Base-by-base conservation (phyloP, 768 basidiomycete genomes). In the Lanmaoa rubissima region DNA sequence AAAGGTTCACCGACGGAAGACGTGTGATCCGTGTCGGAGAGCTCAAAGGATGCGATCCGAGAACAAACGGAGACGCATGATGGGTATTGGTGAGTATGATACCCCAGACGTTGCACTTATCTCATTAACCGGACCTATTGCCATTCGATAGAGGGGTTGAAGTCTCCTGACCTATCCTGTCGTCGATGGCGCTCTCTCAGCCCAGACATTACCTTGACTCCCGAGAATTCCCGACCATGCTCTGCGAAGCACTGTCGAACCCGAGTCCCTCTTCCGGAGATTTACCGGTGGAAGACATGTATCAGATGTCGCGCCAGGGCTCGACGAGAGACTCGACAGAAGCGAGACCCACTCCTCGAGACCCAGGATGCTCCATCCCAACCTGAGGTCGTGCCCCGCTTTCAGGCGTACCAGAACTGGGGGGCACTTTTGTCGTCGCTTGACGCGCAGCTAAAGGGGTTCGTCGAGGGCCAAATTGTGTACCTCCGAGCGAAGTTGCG, bases 261-360 rank as follows among this genome's bases (percentile, higher is more conserved):
- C 35, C 69, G 75, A 9, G 65, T 81, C 0, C 78, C 79, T 0
- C 65, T 72, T 3, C 48, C 49, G 1, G 61, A 61, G 16, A 74
- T 78, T 54, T 80, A 81, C 61, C 65, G 45, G 3, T 76, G 71
- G 71, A 75, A 76, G 52, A 69, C 69, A 49, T 82, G 81, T 42
- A 51, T 59, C n/a, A 42, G 61, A 1, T 80, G 79, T 59, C 73
- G 74, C n/a, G 50, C 57, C n/a, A 50, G 26, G 14, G 55, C 66
- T 5, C 65, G 68, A 36, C 57, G 42, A 2, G 34, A 51, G 1
- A 52, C 60, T 0, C 48, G 43, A 24, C 21, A 39, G 26, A 58
- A 46, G 36, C 48, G 38, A 4, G 55, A 52, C 4, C 24, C 14
- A 1, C 35, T 1, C 13, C 21, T 42, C 17, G 42, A 13, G 16